Evolutionary conservation across 148 eudicot species (phyloP).

Genomic region (Silene conica): DNA sequence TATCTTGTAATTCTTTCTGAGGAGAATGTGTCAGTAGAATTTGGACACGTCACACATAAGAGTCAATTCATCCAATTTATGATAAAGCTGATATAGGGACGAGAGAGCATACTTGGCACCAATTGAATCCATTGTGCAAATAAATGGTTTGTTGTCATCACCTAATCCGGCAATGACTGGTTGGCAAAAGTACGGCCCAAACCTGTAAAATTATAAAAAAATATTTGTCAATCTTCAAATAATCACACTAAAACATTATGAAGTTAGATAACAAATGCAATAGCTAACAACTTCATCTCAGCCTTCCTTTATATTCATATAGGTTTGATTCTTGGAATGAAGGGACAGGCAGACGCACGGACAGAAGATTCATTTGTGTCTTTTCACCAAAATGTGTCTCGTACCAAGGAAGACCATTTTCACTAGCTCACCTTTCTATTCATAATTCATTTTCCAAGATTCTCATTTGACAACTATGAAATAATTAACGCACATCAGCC

Average conservation of each 20-base stretch:
- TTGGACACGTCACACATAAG: background rate
- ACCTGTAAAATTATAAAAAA: constrained; percentile 33
- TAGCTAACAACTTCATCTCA: background rate
- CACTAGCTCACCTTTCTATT: background rate
- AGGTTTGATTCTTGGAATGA: background rate
- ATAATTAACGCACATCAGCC: background rate
- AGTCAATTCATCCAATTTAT: constrained; percentile 12
- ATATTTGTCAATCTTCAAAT: background rate
- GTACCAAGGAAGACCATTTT: background rate
- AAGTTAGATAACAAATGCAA: background rate
- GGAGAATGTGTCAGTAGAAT: background rate
- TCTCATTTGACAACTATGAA: background rate
- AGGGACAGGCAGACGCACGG: background rate
- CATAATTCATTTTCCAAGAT: background rate
- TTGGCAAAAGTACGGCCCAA: constrained; percentile 94
- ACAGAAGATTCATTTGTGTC: background rate
- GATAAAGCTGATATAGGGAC: background rate
- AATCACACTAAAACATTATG: background rate
- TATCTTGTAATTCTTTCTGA: background rate
- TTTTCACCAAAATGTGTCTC: background rate
- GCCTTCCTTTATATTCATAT: background rate
- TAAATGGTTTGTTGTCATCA: constrained; percentile 90
- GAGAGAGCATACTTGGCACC: constrained; percentile 85
- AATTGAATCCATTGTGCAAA: constrained; percentile 98
- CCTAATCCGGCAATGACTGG: constrained; percentile 95